These are phyloP conservation scores for Rauvolfia tetraphylla DNA, from an alignment of 257 asterid genomes.

Conservation along the genomic window DNA sequence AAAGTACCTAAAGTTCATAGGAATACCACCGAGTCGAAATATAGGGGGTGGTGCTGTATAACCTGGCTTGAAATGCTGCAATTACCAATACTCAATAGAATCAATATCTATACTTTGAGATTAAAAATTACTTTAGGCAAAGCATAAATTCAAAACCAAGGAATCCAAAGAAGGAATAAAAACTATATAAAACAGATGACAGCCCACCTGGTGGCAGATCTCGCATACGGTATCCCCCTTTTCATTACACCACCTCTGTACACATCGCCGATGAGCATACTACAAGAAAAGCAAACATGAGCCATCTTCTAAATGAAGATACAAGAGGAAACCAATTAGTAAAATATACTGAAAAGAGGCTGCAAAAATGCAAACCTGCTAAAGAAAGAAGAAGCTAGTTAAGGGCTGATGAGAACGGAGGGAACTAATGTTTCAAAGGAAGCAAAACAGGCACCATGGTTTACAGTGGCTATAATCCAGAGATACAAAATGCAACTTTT, in stretches of 20 bases:
- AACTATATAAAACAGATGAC: slow-evolving; percentile 1
- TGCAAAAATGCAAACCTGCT: not conserved
- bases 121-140: not conserved
- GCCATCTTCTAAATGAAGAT: slow-evolving; percentile 6
- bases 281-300: slow-evolving; percentile 30
- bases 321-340: not conserved
- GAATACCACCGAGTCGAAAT: slow-evolving; percentile 71
- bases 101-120: not conserved
- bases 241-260: slow-evolving; percentile 97
- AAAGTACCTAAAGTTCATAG: slow-evolving; percentile 74
- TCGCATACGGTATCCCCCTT: slow-evolving; percentile 95
- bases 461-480: not conserved
- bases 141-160: not conserved
- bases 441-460: not conserved
- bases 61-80: slow-evolving; percentile 89
- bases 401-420: not conserved
- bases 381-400: not conserved
- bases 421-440: not conserved
- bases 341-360: not conserved
- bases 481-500: not conserved
- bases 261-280: slow-evolving; percentile 96
- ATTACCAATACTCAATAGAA: not conserved
- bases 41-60: slow-evolving; percentile 93
- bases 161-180: not conserved
- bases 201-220: slow-evolving; percentile 89